Conservation (phyloP, 352 stramenopile genomes). For the Globisporangium megalacanthum region DNA sequence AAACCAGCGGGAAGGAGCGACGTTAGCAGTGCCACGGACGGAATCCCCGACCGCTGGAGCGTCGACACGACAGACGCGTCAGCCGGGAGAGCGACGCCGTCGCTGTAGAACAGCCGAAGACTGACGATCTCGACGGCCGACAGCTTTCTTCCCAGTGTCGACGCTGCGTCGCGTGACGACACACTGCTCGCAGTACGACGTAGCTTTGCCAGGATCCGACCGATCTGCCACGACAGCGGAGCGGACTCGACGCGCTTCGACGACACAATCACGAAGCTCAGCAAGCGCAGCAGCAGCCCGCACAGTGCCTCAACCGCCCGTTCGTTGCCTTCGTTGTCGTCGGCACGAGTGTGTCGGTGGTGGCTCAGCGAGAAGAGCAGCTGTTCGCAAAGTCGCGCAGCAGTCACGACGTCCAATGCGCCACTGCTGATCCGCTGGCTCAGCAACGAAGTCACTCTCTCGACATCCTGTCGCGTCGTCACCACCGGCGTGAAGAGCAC, state of each 20-base stretch:
- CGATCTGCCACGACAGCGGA: constrained; percentile 8
- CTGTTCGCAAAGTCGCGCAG: constrained; percentile 40
- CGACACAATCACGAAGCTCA: constrained; percentile 25
- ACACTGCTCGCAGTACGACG: constrained; percentile 10
- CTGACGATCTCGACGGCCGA: constrained; percentile 23
- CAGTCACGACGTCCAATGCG: constrained; percentile 14
- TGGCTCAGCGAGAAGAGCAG: constrained; percentile 34
- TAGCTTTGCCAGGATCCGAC: constrained; percentile 37
- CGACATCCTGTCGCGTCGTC: background rate
- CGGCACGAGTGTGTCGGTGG: constrained; percentile 5
- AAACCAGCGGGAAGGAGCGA: constrained; percentile 8
- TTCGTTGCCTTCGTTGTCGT: background rate
- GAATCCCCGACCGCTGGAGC: constrained; percentile 10
- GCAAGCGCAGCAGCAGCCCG: constrained; percentile 27
- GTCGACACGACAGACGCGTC: background rate
- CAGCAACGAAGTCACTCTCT: constrained; percentile 8
- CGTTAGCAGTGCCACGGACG: constrained; percentile 10
- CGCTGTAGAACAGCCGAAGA: constrained; percentile 9
- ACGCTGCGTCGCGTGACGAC: background rate
- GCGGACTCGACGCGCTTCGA: constrained; percentile 2
- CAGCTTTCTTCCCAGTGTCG: constrained; percentile 19
- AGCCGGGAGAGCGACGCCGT: background rate
- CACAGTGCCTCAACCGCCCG: constrained; percentile 16
- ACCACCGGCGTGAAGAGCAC: constrained; percentile 4
- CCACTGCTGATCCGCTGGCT: constrained; percentile 9